Evolutionary conservation across 2,329 filamentous ascomycete genomes (phyloP), one percentile per base, ranked within the genome.

Genomic region (Cladophialophora immunda): DNA sequence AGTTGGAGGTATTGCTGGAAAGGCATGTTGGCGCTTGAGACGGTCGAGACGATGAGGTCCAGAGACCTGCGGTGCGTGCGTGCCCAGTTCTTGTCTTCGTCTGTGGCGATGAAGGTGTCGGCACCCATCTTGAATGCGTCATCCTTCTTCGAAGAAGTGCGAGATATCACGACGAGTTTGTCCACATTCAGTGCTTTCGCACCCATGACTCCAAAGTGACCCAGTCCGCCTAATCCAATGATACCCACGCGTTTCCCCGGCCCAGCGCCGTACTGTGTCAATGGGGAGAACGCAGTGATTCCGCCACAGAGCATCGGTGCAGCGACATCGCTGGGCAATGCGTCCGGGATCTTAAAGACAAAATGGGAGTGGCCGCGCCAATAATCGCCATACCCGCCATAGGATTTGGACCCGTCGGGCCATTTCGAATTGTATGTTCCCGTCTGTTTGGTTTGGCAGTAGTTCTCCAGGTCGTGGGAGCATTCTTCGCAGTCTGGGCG

Each of bases 241-340:
- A 94, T 86, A 0, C 88, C 92, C 0, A 94, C 89, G 2, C 79
- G 83, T 77, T 91, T 92, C 5, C 91, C 91, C 0, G 90, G 89
- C 0, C 92, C 91, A 36, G 87, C 85, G 1, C 86, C 87, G 47
- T 91, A 88, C 34, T 90, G 85, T 56, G 85, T 85, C 17, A 95
- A 79, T 0, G 92, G 92, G 5, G 86, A 85, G 75, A 87, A 95
- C 0, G 90, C 86, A 0, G 92, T 95, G 62, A 94, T 84, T 1
- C 92, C 92, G 1, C 89, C 92, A 75, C 92, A 94, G 30, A 94
- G 83, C 81, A 95, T 88, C 0, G 92, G 91, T 1, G 91, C 86
- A 1, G 85, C 86, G 65, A 84, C 80, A 9, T 81, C 82, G 32
- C 79, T 82, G 1, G 78, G 73, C 30, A 89, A 68, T 0, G 68